phyloP scores from a whole-genome alignment of 805 yeast species.

The Kodamaea kakaduensis region DNA sequence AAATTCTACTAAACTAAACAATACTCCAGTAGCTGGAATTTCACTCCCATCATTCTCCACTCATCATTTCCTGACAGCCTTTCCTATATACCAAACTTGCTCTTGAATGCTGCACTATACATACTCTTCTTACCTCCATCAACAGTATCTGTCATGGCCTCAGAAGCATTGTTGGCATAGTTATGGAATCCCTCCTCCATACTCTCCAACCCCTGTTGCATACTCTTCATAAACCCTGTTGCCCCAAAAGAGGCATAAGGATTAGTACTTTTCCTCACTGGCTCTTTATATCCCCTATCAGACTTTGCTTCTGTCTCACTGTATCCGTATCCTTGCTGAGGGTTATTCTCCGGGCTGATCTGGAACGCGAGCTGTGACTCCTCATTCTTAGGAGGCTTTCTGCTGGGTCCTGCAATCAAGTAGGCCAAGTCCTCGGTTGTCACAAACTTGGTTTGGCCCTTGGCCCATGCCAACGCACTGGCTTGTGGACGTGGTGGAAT shows the following conservation, averaged over 20 bases:
- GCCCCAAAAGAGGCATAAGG: conserved; percentile 31
- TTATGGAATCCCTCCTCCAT: conserved; percentile 54
- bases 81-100: conserved; percentile 48
- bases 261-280: conserved; percentile 38
- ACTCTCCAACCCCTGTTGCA: conserved; percentile 50
- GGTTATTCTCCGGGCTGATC: conserved; percentile 44
- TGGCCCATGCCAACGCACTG: conserved; percentile 80
- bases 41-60: too few relatives aligned
- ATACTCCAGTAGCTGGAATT: too few relatives aligned
- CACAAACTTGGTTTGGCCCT: conserved; percentile 62
- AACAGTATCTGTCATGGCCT: conserved; percentile 48
- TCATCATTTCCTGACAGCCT: too few relatives aligned
- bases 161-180: conserved; percentile 53
- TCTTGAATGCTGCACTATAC: conserved; percentile 48
- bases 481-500: conserved; percentile 79
- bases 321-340: conserved; percentile 29
- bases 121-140: conserved; percentile 48
- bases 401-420: conserved; percentile 69
- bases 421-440: conserved; percentile 58
- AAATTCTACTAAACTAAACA: too few relatives aligned
- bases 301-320: conserved; percentile 14
- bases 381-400: conserved; percentile 55
- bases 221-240: conserved; percentile 36
- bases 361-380: conserved; percentile 55
- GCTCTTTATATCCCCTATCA: conserved; percentile 42